Evolutionary conservation across 805 yeast genomes (phyloP).

Genomic region (Wickerhamiella australiensis): DNA sequence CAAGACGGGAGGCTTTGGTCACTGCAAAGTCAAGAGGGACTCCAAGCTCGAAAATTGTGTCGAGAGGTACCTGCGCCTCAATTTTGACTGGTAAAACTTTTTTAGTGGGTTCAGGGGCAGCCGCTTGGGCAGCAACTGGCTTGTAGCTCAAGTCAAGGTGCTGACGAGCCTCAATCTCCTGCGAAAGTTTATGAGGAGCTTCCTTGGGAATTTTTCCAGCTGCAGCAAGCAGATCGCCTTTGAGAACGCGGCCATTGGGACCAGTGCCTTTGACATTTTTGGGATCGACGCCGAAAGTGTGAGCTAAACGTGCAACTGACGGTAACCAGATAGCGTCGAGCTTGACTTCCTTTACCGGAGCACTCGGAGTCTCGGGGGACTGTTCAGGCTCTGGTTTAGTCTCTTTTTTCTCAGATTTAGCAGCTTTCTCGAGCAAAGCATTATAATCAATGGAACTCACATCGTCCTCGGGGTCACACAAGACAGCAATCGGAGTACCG

Average conservation of each 20-base stretch:
- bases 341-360: background rate
- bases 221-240: slow-evolving; percentile 83
- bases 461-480: slow-evolving; percentile 86
- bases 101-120: slow-evolving; percentile 19
- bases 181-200: slow-evolving; percentile 41
- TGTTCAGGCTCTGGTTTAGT: background rate
- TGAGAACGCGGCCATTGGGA: slow-evolving; percentile 72
- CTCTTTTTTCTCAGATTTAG: background rate
- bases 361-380: slow-evolving; percentile 6
- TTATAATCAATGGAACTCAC: slow-evolving; percentile 52
- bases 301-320: slow-evolving; percentile 48
- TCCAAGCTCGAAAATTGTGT: slow-evolving; percentile 18
- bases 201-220: slow-evolving; percentile 58
- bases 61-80: slow-evolving; percentile 17
- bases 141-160: slow-evolving; percentile 58
- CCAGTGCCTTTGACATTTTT: slow-evolving; percentile 69
- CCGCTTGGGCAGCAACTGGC: slow-evolving; percentile 25
- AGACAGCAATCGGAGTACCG: slow-evolving; percentile 77
- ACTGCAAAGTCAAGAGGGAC: slow-evolving; percentile 25
- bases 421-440: slow-evolving; percentile 22
- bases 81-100: slow-evolving; percentile 14
- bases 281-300: slow-evolving; percentile 56
- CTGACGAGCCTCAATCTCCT: slow-evolving; percentile 42
- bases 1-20: slow-evolving; percentile 33
- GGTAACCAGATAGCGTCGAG: slow-evolving; percentile 8